phyloP scores from a whole-genome alignment of 306 rosid genomes.

The Fagus sylvatica region DNA sequence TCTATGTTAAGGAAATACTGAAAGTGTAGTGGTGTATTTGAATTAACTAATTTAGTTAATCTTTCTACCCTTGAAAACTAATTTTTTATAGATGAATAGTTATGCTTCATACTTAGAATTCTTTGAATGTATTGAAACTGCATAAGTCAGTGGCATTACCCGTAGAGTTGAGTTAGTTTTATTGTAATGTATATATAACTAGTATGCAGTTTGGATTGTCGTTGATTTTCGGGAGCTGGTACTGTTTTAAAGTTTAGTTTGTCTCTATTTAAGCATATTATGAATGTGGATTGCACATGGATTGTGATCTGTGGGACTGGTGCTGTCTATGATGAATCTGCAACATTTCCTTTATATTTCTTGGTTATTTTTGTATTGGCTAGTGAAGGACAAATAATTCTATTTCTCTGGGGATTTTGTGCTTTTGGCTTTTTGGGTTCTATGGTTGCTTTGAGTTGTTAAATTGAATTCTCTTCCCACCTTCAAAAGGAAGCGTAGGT shows the following conservation, averaged over 20 bases:
- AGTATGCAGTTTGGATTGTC: neutral
- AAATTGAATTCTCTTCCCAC: neutral
- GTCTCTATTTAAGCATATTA: constrained; percentile 3
- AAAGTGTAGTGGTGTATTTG: no score
- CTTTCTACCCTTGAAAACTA: no score
- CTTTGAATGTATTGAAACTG: neutral
- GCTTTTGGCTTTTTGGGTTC: neutral
- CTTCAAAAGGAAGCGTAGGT: neutral
- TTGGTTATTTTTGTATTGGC: neutral
- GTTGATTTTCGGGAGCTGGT: neutral
- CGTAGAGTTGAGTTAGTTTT: neutral
- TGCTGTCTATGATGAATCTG: neutral
- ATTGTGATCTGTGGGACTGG: neutral
- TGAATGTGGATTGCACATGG: neutral
- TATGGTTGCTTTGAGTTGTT: neutral
- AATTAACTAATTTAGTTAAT: no score
- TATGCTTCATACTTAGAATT: neutral
- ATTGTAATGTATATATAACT: neutral
- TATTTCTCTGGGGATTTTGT: neutral
- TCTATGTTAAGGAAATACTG: no score
- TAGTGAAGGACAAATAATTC: neutral
- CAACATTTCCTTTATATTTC: neutral
- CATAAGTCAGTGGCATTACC: neutral
- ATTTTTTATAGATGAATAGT: neutral
- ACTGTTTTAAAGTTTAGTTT: constrained; percentile 1